Base-by-base conservation (phyloP, 78 protist species). In the Chrysochromulina tobinii region DNA sequence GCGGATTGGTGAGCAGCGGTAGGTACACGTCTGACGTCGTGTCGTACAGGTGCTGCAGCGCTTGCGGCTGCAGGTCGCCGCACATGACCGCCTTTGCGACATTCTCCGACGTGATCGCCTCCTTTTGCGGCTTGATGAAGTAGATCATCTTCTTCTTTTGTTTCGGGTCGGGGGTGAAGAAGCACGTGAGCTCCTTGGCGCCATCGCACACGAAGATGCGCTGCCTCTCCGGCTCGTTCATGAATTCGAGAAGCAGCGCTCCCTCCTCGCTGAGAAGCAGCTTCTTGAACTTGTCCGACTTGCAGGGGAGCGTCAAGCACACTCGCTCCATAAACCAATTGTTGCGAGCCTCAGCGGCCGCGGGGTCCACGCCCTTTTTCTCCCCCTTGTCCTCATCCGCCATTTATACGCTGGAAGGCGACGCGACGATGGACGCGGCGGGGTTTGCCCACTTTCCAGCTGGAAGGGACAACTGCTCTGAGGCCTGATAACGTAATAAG, bases 1-100 rank as follows among this genome's bases (percentile, higher is more conserved):
- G 3, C 84, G 86, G 68, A n/a, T 88, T 88, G 21, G 84, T 20
- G n/a, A 88, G 55, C 3, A 88, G 25, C 21, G 91, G 91, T 8
- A 88, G 72, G 58, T 38, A 88, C 48, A 72, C 68, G 27, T 88
- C 81, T 18, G n/a, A 54, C 8, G 25, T 38, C 25, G 18, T 72
- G n/a, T 14, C 5, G 55, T n/a, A 72, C 23, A 72, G 53, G 25
- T 72, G 81, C 81, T 38, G n/a, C n/a, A 72, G 81, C 54, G 54
- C 15, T 0, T 67, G 9, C n/a, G 73, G 15, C 38, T 4, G 15
- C 73, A 67, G 73, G 17, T 67, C 73, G 55, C 50, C 54, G 5
- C 9, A 9, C 14, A 72, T 27, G 20, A 72, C 81, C 1, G 3
- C 21, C 20, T 8, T 1, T 17, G 6, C 12, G 55, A 72, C 11